phyloP scores from a whole-genome alignment of 2,329 filamentous ascomycete genomes.

The Mariannaea elegans region DNA sequence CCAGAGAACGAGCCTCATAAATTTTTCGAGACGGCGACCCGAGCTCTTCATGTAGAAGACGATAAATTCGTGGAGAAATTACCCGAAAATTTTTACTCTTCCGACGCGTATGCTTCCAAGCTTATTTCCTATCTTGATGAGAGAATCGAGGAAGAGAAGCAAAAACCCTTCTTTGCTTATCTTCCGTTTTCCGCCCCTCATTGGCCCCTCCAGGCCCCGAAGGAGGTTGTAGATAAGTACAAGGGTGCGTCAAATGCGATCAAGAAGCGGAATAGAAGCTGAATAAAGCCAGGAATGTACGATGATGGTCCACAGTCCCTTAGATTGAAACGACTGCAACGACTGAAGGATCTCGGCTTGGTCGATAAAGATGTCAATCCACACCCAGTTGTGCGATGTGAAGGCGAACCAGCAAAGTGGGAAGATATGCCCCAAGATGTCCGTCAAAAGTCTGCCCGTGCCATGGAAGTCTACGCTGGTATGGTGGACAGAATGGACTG shows the following conservation, averaged over 20 bases:
- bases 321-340: slow-evolving; percentile 58
- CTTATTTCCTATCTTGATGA: slow-evolving; percentile 51
- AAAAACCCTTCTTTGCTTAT: slow-evolving; percentile 36
- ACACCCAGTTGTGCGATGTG: slow-evolving; percentile 53
- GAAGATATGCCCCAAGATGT: slow-evolving; percentile 54
- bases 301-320: slow-evolving; percentile 67
- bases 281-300: too few species aligned
- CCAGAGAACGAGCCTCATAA: slow-evolving; percentile 9
- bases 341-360: slow-evolving; percentile 64
- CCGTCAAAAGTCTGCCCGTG: slow-evolving; percentile 55
- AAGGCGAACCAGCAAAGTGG: slow-evolving; percentile 56
- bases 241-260: too few species aligned
- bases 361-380: slow-evolving; percentile 58
- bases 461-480: slow-evolving; percentile 70
- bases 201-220: slow-evolving; percentile 68
- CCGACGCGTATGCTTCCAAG: slow-evolving; percentile 52
- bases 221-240: slow-evolving; percentile 64
- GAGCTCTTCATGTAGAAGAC: slow-evolving; percentile 2
- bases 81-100: slow-evolving; percentile 56
- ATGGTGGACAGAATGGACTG: slow-evolving; percentile 71
- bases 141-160: slow-evolving; percentile 35
- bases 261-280: too few species aligned
- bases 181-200: slow-evolving; percentile 65
- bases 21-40: slow-evolving; percentile 16
- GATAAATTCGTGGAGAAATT: neutral